Percentiles rank a stretch among this genome's conserved stretches.
phyloP scores from a whole-genome alignment of 2,329 filamentous ascomycete species.

The Penicillium sp. region DNA sequence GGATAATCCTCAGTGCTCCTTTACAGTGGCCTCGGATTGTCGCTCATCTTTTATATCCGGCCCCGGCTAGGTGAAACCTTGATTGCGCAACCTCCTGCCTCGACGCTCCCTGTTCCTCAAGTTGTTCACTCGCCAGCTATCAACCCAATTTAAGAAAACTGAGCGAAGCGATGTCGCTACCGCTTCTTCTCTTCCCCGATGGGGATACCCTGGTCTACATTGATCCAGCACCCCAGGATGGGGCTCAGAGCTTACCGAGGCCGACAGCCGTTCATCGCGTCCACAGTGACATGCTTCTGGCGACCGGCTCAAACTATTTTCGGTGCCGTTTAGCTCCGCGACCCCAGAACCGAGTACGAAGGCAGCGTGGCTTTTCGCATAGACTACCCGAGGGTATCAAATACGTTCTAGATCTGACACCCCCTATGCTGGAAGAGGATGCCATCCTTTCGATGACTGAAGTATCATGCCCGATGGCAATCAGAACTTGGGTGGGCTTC shows the following conservation, averaged over 20 bases:
- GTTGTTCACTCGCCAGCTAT: background rate
- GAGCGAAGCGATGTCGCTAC: background rate
- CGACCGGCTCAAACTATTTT: slow-evolving; percentile 29
- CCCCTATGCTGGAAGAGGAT: slow-evolving; percentile 58
- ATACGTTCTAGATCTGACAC: slow-evolving; percentile 61
- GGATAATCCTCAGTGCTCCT: background rate
- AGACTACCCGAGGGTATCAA: slow-evolving; percentile 43
- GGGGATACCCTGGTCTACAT: slow-evolving; percentile 39
- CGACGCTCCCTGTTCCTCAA: background rate
- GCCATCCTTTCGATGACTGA: slow-evolving; percentile 56
- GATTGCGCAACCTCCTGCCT: background rate
- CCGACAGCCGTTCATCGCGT: slow-evolving; percentile 31
- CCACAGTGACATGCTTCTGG: slow-evolving; percentile 30
- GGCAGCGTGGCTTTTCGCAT: slow-evolving; percentile 27
- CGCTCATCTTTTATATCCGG: background rate
- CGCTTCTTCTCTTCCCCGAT: slow-evolving; percentile 5
- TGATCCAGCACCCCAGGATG: slow-evolving; percentile 26
- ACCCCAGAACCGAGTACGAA: slow-evolving; percentile 26
- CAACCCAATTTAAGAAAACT: no score
- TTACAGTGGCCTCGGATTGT: background rate
- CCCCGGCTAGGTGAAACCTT: background rate
- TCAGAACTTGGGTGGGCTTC: slow-evolving; percentile 53
- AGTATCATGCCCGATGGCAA: slow-evolving; percentile 53
- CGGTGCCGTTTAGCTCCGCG: slow-evolving; percentile 27
- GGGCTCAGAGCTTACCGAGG: slow-evolving; percentile 10